Base-by-base conservation (phyloP, 345 rosid species). In the Lumnitzera littorea region DNA sequence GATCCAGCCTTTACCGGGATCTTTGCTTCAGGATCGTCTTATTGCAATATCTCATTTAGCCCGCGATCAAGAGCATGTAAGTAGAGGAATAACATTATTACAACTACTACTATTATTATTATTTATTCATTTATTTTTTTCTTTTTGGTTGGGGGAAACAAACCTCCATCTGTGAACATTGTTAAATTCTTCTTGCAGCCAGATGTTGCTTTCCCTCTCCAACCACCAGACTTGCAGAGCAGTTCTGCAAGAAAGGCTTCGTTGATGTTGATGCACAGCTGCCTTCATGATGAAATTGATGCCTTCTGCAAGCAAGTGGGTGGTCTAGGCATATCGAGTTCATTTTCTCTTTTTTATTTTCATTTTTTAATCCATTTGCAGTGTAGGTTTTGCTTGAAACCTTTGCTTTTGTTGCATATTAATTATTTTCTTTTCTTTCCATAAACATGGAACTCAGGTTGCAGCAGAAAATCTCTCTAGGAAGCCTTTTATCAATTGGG, bases 1-100 rank as follows among this genome's bases (percentile, higher is more conserved):
- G 79, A 80, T 85, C 70, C 92, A 92, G 72, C 94, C 98, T 70
- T 80, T 89, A 53, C 82, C 96, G 24, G 96, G 96, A 64, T 76
- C 82, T 70, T 78, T 89, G 70, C 64, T 87, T 73, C 96, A 84
- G 64, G 98, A 92, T 72, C 96, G 66, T 70, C 79, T 87, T 70
- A 87, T 92, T 70, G 98, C 96, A 51, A 84, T 89, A 56, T 81
- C 96, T 25, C 96, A 92, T 70, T 84, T 89, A 70, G 81, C 89
- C 69, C 88, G 89, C 68, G 98, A 92, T 70, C 92, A 92, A 74
- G 96, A 92, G 64, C 96, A 87, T 72, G 98, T 89, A 76, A 81
- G 89, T 72, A 13, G 51, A 60, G 57, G 31, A 23, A 43, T 54
- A 36, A 36, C 43, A 36, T 55, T 47, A 47, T 47, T 5, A 20